A percentile compares a stretch with the other conserved stretches of the same genome.
Evolutionary conservation across 495 filamentous ascomycete genomes (phyloP).

Genomic region (Hypoxylon lienhwacheense): DNA sequence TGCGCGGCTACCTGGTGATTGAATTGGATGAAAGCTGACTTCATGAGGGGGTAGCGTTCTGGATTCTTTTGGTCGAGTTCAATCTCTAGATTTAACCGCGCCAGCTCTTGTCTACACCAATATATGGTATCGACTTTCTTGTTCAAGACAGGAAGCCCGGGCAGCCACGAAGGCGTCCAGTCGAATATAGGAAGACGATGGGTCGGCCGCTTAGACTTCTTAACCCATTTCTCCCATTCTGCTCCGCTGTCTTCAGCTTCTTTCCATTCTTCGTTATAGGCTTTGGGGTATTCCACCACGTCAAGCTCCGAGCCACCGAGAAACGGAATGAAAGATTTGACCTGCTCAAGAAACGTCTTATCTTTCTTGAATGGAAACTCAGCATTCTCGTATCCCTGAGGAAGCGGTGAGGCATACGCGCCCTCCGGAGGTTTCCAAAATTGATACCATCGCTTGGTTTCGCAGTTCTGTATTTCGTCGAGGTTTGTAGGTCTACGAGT

Average conservation of each 20-base stretch:
- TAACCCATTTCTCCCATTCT: slow-evolving; percentile 84
- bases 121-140: slow-evolving; percentile 96
- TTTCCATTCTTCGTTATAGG: slow-evolving; percentile 65
- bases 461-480: slow-evolving; percentile 46
- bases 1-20: slow-evolving; percentile 97
- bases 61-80: slow-evolving; percentile 85
- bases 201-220: slow-evolving; percentile 78
- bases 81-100: slow-evolving; percentile 88
- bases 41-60: slow-evolving; percentile 91
- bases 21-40: slow-evolving; percentile 97
- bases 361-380: slow-evolving; percentile 47
- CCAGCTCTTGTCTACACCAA: slow-evolving; percentile 84
- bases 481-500: slow-evolving; percentile 48
- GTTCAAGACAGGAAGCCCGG: slow-evolving; percentile 74
- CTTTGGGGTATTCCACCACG: slow-evolving; percentile 65
- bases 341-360: slow-evolving; percentile 48
- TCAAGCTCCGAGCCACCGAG: slow-evolving; percentile 39
- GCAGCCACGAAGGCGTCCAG: slow-evolving; percentile 72
- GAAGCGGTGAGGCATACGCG: slow-evolving; percentile 56
- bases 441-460: slow-evolving; percentile 53
- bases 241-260: slow-evolving; percentile 68
- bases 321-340: slow-evolving; percentile 50
- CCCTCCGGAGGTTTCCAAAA: slow-evolving; percentile 59
- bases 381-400: slow-evolving; percentile 49
- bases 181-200: slow-evolving; percentile 79